These are phyloP conservation scores for Fusarium graminum DNA, from an alignment of 2,329 filamentous ascomycete species.

Conservation along the genomic window DNA sequence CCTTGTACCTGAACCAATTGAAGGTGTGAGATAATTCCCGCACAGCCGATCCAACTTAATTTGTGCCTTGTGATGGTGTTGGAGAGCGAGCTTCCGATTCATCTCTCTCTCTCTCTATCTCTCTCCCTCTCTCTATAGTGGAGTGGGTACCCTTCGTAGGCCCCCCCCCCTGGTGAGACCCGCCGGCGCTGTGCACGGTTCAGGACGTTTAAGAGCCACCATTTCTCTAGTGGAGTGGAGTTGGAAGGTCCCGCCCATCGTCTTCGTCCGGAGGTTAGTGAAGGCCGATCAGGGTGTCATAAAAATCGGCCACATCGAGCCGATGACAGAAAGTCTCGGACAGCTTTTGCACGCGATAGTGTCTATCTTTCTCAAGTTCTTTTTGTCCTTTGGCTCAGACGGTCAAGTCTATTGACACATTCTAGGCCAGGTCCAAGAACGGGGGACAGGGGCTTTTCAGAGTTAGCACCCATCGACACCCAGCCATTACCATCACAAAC, in stretches of 20 bases:
- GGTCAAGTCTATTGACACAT: too few species aligned
- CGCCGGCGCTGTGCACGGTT: slow-evolving; percentile 27
- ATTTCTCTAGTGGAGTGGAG: slow-evolving; percentile 16
- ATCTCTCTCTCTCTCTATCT: slow-evolving; percentile 2
- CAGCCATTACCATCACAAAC: slow-evolving; percentile 31
- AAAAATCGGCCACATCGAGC: too few species aligned
- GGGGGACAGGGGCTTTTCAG: slow-evolving; percentile 24
- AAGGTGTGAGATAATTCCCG: slow-evolving; percentile 33
- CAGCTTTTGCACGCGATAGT: too few species aligned
- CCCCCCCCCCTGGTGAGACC: slow-evolving; percentile 8
- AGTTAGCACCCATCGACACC: slow-evolving; percentile 3
- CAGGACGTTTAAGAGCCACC: slow-evolving; percentile 33
- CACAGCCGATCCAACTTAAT: slow-evolving; percentile 40
- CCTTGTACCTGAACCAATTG: slow-evolving; percentile 12
- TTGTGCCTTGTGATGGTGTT: slow-evolving; percentile 37
- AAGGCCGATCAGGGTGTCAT: neutral
- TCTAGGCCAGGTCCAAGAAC: slow-evolving; percentile 4
- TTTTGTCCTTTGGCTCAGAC: too few species aligned
- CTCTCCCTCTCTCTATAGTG: slow-evolving; percentile 3
- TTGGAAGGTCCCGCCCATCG: neutral
- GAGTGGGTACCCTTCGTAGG: neutral
- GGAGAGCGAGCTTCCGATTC: neutral
- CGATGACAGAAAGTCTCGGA: too few species aligned
- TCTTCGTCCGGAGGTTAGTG: neutral
- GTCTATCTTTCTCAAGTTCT: too few species aligned